A percentile compares a stretch with the other conserved stretches of the same genome.
Conservation (phyloP, 805 yeast genomes). For the Cyberlindnera samutprakarnensis region DNA sequence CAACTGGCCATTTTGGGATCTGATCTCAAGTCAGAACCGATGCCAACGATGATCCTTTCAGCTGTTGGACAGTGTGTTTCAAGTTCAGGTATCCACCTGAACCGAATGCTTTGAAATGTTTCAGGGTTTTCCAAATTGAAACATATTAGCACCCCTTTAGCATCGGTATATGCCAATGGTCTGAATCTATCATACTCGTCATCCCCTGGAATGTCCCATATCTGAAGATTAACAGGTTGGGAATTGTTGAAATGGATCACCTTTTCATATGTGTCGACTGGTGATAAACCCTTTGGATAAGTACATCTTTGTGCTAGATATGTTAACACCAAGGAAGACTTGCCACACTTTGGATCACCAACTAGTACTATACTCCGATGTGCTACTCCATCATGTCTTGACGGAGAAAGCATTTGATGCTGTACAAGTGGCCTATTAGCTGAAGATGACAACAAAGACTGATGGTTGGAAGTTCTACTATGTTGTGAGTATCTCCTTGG, state of each 20-base stretch:
- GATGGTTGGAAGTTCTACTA: too few relatives aligned
- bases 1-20: conserved; percentile 19
- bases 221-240: conserved; percentile 23
- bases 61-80: conserved; percentile 31
- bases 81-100: conserved; percentile 37
- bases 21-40: conserved; percentile 29
- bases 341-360: conserved; percentile 24
- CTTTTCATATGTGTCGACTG: conserved; percentile 20
- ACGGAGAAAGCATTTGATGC: background rate
- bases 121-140: conserved; percentile 28
- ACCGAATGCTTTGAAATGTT: conserved; percentile 28
- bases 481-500: too few relatives aligned
- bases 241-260: conserved; percentile 8
- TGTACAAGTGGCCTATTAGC: too few relatives aligned
- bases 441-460: too few relatives aligned
- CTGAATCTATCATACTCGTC: conserved; percentile 32
- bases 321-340: conserved; percentile 17
- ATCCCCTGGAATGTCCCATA: conserved; percentile 38
- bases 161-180: conserved; percentile 35
- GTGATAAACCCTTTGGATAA: conserved; percentile 1
- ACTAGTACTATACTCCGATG: conserved; percentile 12
- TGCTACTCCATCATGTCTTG: background rate
- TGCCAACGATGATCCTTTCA: conserved; percentile 30
- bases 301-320: conserved; percentile 14
- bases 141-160: conserved; percentile 31